Conservation (phyloP, 441 rosid genomes). For the California macrophylla region DNA sequence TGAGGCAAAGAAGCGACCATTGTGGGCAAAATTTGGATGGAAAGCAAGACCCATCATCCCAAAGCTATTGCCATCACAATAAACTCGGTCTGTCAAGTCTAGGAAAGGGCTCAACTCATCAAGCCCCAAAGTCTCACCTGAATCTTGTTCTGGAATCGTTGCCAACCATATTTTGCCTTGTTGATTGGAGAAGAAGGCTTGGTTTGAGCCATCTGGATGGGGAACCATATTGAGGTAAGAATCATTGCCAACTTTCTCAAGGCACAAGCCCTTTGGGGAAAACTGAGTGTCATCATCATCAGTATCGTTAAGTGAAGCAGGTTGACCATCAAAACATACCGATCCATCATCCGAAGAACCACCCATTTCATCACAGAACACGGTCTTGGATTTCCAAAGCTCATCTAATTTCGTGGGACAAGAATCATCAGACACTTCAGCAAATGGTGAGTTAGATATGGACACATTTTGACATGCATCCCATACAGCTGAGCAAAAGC, state of each 20-base stretch:
- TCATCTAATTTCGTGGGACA: slow-evolving; percentile 25
- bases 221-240: slow-evolving; percentile 47
- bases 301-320: slow-evolving; percentile 24
- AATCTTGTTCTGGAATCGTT: slow-evolving; percentile 39
- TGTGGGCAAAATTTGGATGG: slow-evolving; percentile 12
- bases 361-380: slow-evolving; percentile 39
- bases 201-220: slow-evolving; percentile 51
- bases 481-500: slow-evolving; percentile 37
- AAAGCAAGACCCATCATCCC: slow-evolving; percentile 22
- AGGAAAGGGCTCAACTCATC: slow-evolving; percentile 38
- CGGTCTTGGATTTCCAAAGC: slow-evolving; percentile 28
- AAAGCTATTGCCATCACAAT: slow-evolving; percentile 22
- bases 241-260: slow-evolving; percentile 43
- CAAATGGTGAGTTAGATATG: slow-evolving; percentile 38
- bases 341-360: slow-evolving; percentile 26
- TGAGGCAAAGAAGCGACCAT: slow-evolving; percentile 31
- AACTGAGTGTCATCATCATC: slow-evolving; percentile 14
- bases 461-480: slow-evolving; percentile 36
- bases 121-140: slow-evolving; percentile 26
- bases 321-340: slow-evolving; percentile 32
- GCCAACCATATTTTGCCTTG: slow-evolving; percentile 46
- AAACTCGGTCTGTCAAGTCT: slow-evolving; percentile 40
- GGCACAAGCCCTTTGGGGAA: slow-evolving; percentile 34
- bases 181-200: slow-evolving; percentile 39
- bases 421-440: neutral